Evolutionary conservation across 2,329 filamentous ascomycete genomes (phyloP).

Genomic region (Penicillium sp.): DNA sequence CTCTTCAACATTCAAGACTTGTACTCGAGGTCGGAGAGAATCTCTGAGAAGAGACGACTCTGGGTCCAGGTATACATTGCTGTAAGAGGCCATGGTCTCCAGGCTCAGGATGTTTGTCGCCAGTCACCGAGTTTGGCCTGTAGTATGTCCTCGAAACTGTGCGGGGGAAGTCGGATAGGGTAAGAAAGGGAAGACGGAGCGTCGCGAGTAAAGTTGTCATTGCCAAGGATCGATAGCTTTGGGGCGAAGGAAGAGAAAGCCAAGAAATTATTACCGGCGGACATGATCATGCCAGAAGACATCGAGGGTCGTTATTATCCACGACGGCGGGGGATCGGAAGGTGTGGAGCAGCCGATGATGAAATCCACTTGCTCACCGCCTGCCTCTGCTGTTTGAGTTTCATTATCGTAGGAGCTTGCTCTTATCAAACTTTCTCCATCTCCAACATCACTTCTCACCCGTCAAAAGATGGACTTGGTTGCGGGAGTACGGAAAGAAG

Average conservation of each 20-base stretch:
- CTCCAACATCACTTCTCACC: background rate
- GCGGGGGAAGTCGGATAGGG: background rate
- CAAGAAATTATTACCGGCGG: conserved; percentile 2
- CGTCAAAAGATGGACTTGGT: conserved; percentile 73
- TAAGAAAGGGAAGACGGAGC: background rate
- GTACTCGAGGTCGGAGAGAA: conserved; percentile 26
- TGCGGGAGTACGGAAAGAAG: conserved; percentile 88
- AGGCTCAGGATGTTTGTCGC: conserved; percentile 11
- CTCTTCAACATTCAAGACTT: conserved; percentile 36
- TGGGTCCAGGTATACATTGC: conserved; percentile 2
- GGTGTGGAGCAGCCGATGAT: conserved; percentile 19
- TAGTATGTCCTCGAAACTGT: conserved; percentile 7
- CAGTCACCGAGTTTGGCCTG: conserved; percentile 4
- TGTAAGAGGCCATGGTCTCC: conserved; percentile 27
- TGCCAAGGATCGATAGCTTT: conserved; percentile 9
- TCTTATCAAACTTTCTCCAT: background rate
- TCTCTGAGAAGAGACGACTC: background rate
- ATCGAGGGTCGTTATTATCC: conserved; percentile 11
- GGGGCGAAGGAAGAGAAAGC: background rate
- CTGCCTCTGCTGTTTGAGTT: conserved; percentile 1
- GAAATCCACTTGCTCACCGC: conserved; percentile 15
- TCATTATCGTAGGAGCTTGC: background rate
- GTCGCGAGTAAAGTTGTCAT: conserved; percentile 20
- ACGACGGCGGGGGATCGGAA: conserved; percentile 16
- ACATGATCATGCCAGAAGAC: conserved; percentile 21